Evolutionary conservation across 192 early-diverging fungal species (phyloP).

Genomic region (Phycomyces blakesleeanus): DNA sequence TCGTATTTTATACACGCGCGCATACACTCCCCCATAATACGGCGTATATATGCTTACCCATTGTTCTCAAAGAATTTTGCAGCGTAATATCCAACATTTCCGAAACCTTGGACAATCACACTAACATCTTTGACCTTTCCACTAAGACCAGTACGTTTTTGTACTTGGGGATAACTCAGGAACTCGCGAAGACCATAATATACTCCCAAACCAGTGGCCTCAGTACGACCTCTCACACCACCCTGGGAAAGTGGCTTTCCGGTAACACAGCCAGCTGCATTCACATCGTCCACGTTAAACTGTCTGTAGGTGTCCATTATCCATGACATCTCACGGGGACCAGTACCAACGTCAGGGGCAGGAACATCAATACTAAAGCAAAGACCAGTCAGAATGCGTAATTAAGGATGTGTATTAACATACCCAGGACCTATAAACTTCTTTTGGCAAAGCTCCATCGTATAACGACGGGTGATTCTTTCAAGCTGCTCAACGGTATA

Average conservation of each 20-base stretch:
- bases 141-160: conserved; percentile 59
- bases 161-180: conserved; percentile 73
- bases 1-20: no score
- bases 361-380: conserved; percentile 64
- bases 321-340: conserved; percentile 82
- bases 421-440: conserved; percentile 76
- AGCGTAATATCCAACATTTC: conserved; percentile 83
- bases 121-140: conserved; percentile 55
- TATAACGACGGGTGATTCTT: conserved; percentile 78
- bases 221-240: conserved; percentile 78
- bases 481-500: conserved; percentile 71
- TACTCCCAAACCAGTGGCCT: conserved; percentile 80
- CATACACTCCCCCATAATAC: no score
- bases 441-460: conserved; percentile 81
- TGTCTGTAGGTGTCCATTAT: conserved; percentile 84
- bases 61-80: conserved; percentile 78
- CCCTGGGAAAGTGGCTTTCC: conserved; percentile 77
- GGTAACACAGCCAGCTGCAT: conserved; percentile 78
- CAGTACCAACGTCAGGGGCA: conserved; percentile 80
- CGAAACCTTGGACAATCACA: conserved; percentile 81
- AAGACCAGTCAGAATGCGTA: background rate
- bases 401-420: background rate
- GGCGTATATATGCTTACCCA: no score
- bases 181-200: conserved; percentile 82
- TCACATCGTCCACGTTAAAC: conserved; percentile 76